phyloP scores from a whole-genome alignment of 306 rosid genomes.

The Gleditsia sinensis region DNA sequence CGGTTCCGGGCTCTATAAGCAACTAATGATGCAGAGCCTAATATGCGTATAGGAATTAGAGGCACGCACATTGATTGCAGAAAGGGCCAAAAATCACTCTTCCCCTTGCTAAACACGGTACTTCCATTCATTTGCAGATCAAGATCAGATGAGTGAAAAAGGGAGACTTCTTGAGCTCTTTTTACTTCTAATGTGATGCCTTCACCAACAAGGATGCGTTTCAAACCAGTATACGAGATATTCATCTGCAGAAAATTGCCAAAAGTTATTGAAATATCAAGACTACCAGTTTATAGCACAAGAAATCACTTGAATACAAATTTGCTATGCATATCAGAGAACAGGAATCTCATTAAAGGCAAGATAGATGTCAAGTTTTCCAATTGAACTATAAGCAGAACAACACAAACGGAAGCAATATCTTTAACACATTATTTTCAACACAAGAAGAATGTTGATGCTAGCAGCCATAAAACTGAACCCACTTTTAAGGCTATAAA shows the following conservation, averaged over 20 bases:
- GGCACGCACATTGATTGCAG: slow-evolving; percentile 60
- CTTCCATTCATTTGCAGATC: slow-evolving; percentile 51
- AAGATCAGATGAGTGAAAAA: slow-evolving; percentile 54
- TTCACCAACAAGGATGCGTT: slow-evolving; percentile 74
- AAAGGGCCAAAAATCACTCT: slow-evolving; percentile 51
- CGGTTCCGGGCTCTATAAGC: slow-evolving; percentile 73
- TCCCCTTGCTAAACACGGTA: slow-evolving; percentile 31
- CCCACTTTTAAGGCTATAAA: not conserved
- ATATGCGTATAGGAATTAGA: slow-evolving; percentile 64
- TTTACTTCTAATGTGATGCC: slow-evolving; percentile 81
- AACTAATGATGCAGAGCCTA: slow-evolving; percentile 63
- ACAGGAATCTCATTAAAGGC: not conserved
- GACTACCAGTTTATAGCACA: slow-evolving; percentile 15
- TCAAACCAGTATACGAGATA: slow-evolving; percentile 63
- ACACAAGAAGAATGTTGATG: slow-evolving; percentile 8
- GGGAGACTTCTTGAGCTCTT: slow-evolving; percentile 68
- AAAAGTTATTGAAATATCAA: slow-evolving; percentile 26
- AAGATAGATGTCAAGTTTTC: not conserved
- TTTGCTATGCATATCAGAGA: not conserved
- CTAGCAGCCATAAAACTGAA: not conserved
- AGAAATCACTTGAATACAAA: not conserved
- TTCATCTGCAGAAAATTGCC: slow-evolving; percentile 60
- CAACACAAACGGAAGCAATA: not conserved
- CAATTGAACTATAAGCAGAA: not conserved
- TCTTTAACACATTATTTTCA: slow-evolving; percentile 3